Evolutionary conservation across 106 monocot genomes (phyloP).

Genomic region (Dioscorea zingiberensis): DNA sequence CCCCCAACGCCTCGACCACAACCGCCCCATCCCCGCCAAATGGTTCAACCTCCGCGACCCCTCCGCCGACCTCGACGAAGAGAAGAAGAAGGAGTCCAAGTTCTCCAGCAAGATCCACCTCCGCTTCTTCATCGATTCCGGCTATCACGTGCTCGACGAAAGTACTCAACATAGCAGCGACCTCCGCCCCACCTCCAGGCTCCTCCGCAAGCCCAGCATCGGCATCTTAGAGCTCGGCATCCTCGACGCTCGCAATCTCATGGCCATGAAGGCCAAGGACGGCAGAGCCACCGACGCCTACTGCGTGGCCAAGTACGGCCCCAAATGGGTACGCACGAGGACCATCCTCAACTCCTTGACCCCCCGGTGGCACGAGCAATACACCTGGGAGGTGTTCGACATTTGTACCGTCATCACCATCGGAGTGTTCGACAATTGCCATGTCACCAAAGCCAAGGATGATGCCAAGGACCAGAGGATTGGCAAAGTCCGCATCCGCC

Average conservation of each 20-base stretch:
- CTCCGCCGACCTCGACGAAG: slow-evolving; percentile 11
- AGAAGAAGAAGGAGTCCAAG: slow-evolving; percentile 57
- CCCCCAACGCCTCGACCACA: slow-evolving; percentile 36
- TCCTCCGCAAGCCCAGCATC: slow-evolving; percentile 35
- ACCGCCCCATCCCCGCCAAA: slow-evolving; percentile 31
- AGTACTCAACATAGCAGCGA: slow-evolving; percentile 87
- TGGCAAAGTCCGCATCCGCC: slow-evolving; percentile 9
- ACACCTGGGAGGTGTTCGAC: slow-evolving; percentile 25
- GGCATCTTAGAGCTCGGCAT: slow-evolving; percentile 44
- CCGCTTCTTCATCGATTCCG: slow-evolving; percentile 54
- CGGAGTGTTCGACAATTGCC: slow-evolving; percentile 15
- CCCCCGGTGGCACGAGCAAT: slow-evolving; percentile 20
- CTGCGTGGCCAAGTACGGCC: slow-evolving; percentile 20
- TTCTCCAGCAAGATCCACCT: slow-evolving; percentile 89
- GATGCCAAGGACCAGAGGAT: slow-evolving; percentile 8
- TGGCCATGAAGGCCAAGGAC: slow-evolving; percentile 26
- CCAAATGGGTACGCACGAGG: slow-evolving; percentile 16
- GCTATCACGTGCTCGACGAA: slow-evolving; percentile 95
- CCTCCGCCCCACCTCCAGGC: slow-evolving; percentile 53
- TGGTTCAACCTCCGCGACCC: slow-evolving; percentile 69
- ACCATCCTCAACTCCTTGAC: slow-evolving; percentile 1
- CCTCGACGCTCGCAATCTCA: slow-evolving; percentile 25
- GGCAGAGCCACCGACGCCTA: slow-evolving; percentile 3
- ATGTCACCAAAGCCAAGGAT: background rate
- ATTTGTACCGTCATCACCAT: slow-evolving; percentile 16